Conservation (phyloP, 2,329 filamentous ascomycete species). For the Tolypocladium amazonense region DNA sequence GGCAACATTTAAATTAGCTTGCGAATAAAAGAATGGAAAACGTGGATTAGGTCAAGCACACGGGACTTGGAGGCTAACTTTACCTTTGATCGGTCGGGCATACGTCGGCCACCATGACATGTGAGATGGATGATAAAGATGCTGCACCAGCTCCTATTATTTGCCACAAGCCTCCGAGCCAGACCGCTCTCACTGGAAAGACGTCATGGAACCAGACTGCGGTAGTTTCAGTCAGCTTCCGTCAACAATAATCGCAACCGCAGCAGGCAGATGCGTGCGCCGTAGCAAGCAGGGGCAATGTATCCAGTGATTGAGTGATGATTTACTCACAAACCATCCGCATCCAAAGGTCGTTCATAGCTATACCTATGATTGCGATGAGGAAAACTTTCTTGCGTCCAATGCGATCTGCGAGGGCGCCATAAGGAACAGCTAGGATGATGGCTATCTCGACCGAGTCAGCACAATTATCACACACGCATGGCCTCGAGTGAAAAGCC, state of each 20-base stretch:
- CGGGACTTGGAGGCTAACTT: too few species aligned
- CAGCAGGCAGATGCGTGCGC: not conserved
- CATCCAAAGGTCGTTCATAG: not conserved
- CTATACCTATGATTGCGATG: not conserved
- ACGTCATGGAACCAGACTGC: not conserved
- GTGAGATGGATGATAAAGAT: not conserved
- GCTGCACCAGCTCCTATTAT: not conserved
- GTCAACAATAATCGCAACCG: not conserved
- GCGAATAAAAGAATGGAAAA: too few species aligned
- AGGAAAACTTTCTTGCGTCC: not conserved
- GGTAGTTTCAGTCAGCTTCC: not conserved
- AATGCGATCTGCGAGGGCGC: not conserved
- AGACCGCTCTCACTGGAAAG: not conserved
- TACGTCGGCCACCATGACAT: not conserved
- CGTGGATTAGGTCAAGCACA: too few species aligned
- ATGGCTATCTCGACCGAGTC: not conserved
- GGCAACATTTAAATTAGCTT: not conserved
- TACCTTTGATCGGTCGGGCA: not conserved
- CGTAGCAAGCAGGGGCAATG: not conserved
- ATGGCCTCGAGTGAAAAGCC: not conserved
- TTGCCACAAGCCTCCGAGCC: not conserved
- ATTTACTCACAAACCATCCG: not conserved
- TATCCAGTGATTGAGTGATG: too few species aligned
- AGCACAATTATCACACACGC: not conserved
- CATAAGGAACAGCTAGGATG: not conserved